Evolutionary conservation across 768 basidiomycete genomes (phyloP), one percentile per base, ranked within the genome.

Genomic region (Tremella fuciformis): DNA sequence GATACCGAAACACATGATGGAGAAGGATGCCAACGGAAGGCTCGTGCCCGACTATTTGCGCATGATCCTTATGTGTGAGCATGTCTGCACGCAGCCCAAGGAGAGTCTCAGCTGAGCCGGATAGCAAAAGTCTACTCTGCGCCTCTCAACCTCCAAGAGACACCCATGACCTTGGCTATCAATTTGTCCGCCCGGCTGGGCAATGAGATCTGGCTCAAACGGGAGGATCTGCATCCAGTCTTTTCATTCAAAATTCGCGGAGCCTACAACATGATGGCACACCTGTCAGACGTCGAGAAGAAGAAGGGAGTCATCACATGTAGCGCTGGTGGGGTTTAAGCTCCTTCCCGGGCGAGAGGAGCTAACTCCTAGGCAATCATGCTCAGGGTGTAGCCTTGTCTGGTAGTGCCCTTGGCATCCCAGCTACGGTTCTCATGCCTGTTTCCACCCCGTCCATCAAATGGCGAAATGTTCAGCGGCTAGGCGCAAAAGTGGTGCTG

Each of bases 391-490:
- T 99, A 50, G 96, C 96, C 1, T 83, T 98, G 49, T 92, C 96
- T n/a, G 91, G 94, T 11, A 78, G 85, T 47, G 84, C 86, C 57
- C 84, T 99, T 25, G 83, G 83, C 34, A 88, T 98, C 60, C 91
- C 96, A 2, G 96, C 91, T 63, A 97, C 92, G n/a, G 98, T 99
- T 70, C 91, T 99, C 62, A 98, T 99, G 96, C 96, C 96, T 0
- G 80, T 86, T 41, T 89, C 85, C 13, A 98, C 96, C 1, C 96
- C 96, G 1, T 83, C 87, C 40, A 99, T 99, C 83, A 99, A 99
- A 80, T 89, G 93, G 73, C 82, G 85, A 59, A 97, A 94, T 69
- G 96, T 96, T 24, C 85, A 88, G n/a, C 87, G 94, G 19, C 81
- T 99, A 24, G 93, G 92, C 52, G 91, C 93, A 37, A 93, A 94